Percentiles rank a stretch among this genome's conserved stretches.
Evolutionary conservation across 2,329 filamentous ascomycete species (phyloP).

Genomic region (Didymella arachidicola): DNA sequence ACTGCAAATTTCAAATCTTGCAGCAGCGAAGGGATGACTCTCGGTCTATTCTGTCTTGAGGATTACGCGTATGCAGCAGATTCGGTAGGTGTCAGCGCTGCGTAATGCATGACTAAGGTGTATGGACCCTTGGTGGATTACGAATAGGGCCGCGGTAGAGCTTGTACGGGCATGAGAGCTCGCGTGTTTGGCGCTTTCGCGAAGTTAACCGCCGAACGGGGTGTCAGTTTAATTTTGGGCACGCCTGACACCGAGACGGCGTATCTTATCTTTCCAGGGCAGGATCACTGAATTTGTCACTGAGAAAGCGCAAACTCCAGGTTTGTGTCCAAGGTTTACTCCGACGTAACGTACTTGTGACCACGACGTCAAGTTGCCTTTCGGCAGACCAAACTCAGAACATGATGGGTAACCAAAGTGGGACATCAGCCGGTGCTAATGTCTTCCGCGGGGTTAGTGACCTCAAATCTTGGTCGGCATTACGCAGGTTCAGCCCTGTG

Average conservation of each 20-base stretch:
- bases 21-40: slow-evolving; percentile 3
- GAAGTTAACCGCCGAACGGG: slow-evolving; percentile 2
- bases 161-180: not conserved
- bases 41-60: slow-evolving; percentile 1
- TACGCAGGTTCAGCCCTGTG: slow-evolving; percentile 19
- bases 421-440: slow-evolving; percentile 9
- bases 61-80: not conserved
- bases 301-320: not conserved
- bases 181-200: slow-evolving; percentile 5
- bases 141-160: slow-evolving; percentile 8
- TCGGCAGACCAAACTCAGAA: not conserved
- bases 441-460: not conserved
- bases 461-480: slow-evolving; percentile 9
- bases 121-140: slow-evolving; percentile 3
- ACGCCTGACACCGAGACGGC: not conserved
- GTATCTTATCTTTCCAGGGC: not conserved
- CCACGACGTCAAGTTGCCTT: not conserved
- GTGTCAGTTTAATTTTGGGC: not conserved
- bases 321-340: not conserved
- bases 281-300: not conserved
- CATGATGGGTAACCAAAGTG: not conserved
- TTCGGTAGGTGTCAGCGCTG: slow-evolving; percentile 2
- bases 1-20: not conserved
- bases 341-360: not conserved
- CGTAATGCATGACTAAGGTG: slow-evolving; percentile 11